Evolutionary conservation across 768 basidiomycete genomes (phyloP).

Genomic region (Suillus weaverae): DNA sequence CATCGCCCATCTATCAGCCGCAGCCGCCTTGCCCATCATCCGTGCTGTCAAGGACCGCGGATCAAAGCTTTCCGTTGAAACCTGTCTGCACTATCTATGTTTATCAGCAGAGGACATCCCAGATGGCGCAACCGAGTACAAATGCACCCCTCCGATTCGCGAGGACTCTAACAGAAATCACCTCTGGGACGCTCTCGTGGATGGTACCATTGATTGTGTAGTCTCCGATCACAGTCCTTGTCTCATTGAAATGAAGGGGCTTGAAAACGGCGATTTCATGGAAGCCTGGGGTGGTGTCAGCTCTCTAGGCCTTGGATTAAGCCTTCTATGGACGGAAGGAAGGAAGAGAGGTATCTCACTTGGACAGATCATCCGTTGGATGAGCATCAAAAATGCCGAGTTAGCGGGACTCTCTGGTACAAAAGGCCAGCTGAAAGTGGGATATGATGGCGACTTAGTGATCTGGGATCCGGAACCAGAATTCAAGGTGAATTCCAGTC

Average conservation of each 20-base stretch:
- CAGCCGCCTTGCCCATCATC: constrained; percentile 76
- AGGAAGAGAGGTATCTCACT: constrained; percentile 54
- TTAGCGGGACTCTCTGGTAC: constrained; percentile 68
- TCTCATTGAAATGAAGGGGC: constrained; percentile 73
- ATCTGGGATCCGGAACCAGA: constrained; percentile 73
- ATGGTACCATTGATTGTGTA: constrained; percentile 86
- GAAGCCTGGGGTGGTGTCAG: constrained; percentile 94
- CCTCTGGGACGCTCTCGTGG: constrained; percentile 80
- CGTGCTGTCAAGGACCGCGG: constrained; percentile 64
- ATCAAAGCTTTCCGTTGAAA: constrained; percentile 85
- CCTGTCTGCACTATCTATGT: constrained; percentile 95
- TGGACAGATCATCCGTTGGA: constrained; percentile 69
- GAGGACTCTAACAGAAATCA: constrained; percentile 65
- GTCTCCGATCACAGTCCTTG: constrained; percentile 98
- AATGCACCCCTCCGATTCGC: constrained; percentile 95
- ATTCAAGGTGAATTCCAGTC: constrained; percentile 36
- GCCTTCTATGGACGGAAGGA: constrained; percentile 84
- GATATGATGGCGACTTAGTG: constrained; percentile 84
- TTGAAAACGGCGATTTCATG: constrained; percentile 81
- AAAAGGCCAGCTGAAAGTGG: constrained; percentile 76
- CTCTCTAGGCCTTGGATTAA: constrained; percentile 85
- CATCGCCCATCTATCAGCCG: constrained; percentile 93
- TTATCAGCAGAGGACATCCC: constrained; percentile 75
- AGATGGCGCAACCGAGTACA: constrained; percentile 78
- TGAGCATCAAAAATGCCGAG: constrained; percentile 66